phyloP scores from a whole-genome alignment of 768 basidiomycete species.

The Leucosporidium scottii region DNA sequence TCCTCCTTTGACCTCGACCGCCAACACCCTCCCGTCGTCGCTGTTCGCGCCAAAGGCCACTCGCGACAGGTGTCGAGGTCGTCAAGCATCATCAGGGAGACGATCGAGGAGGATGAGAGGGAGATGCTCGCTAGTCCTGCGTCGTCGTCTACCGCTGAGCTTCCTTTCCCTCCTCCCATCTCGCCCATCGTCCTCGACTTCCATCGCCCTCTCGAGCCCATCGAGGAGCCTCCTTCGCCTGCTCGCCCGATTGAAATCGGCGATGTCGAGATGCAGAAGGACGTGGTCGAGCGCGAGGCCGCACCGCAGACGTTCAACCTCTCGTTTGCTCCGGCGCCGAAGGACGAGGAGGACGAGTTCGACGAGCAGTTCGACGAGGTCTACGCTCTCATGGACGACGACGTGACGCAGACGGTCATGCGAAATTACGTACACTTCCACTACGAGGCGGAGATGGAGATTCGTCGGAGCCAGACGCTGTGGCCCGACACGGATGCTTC shows the following conservation, averaged over 20 bases:
- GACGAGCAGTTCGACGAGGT: conserved; percentile 1
- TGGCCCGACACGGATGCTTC: conserved; percentile 31
- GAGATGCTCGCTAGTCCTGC: not conserved
- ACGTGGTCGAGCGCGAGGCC: not conserved
- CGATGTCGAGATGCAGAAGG: not conserved
- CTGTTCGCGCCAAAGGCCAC: not conserved
- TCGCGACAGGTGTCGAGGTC: conserved; percentile 4
- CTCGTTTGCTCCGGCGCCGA: not conserved
- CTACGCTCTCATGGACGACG: not conserved
- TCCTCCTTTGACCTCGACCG: not conserved
- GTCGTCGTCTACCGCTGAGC: not conserved
- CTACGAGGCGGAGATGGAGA: conserved; percentile 23
- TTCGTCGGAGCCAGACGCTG: not conserved
- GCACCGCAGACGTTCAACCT: conserved; percentile 1
- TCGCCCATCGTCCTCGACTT: not conserved
- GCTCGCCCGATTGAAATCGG: not conserved
- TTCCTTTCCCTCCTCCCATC: not conserved
- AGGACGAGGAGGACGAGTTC: not conserved
- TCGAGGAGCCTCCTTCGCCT: not conserved
- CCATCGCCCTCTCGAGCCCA: conserved; percentile 4
- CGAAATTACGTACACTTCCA: not conserved
- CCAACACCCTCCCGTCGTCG: not conserved
- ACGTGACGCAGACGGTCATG: not conserved
- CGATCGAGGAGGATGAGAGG: conserved; percentile 9
- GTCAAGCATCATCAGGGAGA: conserved; percentile 1